Base-by-base conservation (phyloP, 2,329 filamentous ascomycete species). In the Stagonosporopsis cucurbitacearum region DNA sequence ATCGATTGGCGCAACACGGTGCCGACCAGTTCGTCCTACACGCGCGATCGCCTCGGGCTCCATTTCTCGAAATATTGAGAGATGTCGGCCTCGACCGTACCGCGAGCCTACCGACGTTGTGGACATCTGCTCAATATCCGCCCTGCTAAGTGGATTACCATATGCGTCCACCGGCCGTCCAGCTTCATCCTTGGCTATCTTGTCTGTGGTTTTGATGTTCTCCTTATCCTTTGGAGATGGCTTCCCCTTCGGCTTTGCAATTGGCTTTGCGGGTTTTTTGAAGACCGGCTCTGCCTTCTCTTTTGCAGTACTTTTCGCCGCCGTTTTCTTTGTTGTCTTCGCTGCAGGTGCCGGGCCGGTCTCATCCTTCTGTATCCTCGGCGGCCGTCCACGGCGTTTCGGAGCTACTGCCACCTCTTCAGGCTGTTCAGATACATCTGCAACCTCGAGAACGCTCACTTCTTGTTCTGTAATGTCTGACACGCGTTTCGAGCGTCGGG, bases 1-100 rank as follows among this genome's bases (percentile, higher is more conserved):
- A 23, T 91, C 86, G 30, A 97, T 77, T 0, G 93, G 95, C 57
- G 86, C 86, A 59, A 91, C 88, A 9, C 90, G 91, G 48, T 86
- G 85, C 53, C 95, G 86, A 2, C 92, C 93, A 12, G 89, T 94
- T 50, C 92, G 87, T 25, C 66, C 68, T 12, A 71, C 56, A 0
- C 60, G 61, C 23, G 66, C 65, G 40, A 68, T 57, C 25, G 67
- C 58, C 9, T 73, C 68, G 23, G 70, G 69, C 20, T 67, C 69
- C 44, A 75, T 60, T 43, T 73, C 69, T 26, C 72, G 70, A 20
- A 67, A 75, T 15, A 75, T 64, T 2, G 72, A 75, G 7, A 74
- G 59, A 39, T 71, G 64, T n/a, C 72, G 67, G n/a, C 71, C 71
- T 20, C 71, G 68, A 19, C 69, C 70, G 32, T 64, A 73, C 26